Conservation (phyloP, 169 alveolate genomes). For the Pseudocohnilembus persalinus region DNA sequence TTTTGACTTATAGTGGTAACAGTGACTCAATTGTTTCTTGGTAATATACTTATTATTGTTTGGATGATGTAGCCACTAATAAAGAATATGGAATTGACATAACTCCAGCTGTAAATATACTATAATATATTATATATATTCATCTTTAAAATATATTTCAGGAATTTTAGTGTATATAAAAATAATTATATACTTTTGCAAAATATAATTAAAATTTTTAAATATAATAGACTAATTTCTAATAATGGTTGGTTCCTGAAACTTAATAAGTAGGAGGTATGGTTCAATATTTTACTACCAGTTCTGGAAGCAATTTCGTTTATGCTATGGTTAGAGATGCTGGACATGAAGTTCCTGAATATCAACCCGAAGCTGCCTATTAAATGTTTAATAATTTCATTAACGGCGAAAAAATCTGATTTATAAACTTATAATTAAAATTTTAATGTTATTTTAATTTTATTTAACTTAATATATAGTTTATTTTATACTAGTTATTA, state of each 20-base stretch:
- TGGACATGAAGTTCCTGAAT: not conserved
- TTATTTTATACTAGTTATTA: not conserved
- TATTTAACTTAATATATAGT: not conserved
- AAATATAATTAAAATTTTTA: no score
- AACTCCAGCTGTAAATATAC: not conserved
- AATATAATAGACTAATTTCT: no score
- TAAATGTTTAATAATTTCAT: not conserved
- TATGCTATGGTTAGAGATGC: not conserved
- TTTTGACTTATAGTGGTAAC: not conserved
- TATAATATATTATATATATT: no score
- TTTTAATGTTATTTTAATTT: no score
- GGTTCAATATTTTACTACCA: not conserved
- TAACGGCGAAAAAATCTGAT: not conserved
- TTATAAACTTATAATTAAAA: no score
- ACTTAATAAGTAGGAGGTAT: not conserved
- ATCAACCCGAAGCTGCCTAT: not conserved
- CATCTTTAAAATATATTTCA: no score
- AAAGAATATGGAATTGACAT: not conserved
- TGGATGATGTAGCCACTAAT: not conserved
- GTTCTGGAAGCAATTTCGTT: not conserved
- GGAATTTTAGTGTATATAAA: not conserved
- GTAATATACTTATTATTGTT: not conserved
- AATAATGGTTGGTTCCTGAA: no score
- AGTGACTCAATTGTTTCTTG: not conserved
- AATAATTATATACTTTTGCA: no score